A percentile compares a stretch with the other conserved stretches of the same genome.
Conservation (phyloP, 352 stramenopile species). For the Thraustochytrium striatum region DNA sequence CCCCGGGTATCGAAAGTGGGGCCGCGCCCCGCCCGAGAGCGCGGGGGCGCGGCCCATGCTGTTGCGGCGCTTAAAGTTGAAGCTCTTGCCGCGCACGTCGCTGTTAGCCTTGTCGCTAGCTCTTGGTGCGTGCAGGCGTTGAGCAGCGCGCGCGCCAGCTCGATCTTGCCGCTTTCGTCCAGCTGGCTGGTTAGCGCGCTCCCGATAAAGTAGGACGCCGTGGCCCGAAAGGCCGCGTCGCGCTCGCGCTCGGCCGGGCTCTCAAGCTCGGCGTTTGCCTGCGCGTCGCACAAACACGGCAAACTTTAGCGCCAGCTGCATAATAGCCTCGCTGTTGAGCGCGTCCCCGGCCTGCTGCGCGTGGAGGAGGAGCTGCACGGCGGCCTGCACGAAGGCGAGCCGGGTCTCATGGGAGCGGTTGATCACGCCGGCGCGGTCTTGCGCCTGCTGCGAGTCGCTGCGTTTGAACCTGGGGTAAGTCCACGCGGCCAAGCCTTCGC, state of each 20-base stretch:
- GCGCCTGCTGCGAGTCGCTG: not conserved
- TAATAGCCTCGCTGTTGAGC: not conserved
- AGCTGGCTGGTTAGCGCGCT: conserved; percentile 22
- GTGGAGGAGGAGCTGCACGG: not conserved
- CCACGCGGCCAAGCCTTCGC: not conserved
- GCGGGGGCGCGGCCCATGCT: not conserved
- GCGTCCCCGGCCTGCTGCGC: not conserved
- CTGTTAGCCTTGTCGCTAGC: not conserved
- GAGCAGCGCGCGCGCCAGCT: conserved; percentile 8
- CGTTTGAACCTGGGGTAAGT: not conserved
- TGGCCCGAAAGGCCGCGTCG: not conserved
- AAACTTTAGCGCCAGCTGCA: not conserved
- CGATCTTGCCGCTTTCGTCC: conserved; percentile 40
- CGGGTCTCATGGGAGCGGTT: conserved; percentile 4
- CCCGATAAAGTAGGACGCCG: not conserved
- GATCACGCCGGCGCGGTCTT: not conserved
- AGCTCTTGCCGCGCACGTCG: not conserved
- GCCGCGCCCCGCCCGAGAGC: not conserved
- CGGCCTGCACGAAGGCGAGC: conserved; percentile 9
- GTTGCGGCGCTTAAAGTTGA: not conserved
- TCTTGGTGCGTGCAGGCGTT: not conserved
- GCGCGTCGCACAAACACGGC: not conserved
- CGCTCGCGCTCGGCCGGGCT: not conserved
- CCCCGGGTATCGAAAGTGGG: not conserved
- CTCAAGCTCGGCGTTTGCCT: not conserved